phyloP scores from a whole-genome alignment of 2,329 filamentous ascomycete species.

The Trichoderma lentiforme region DNA sequence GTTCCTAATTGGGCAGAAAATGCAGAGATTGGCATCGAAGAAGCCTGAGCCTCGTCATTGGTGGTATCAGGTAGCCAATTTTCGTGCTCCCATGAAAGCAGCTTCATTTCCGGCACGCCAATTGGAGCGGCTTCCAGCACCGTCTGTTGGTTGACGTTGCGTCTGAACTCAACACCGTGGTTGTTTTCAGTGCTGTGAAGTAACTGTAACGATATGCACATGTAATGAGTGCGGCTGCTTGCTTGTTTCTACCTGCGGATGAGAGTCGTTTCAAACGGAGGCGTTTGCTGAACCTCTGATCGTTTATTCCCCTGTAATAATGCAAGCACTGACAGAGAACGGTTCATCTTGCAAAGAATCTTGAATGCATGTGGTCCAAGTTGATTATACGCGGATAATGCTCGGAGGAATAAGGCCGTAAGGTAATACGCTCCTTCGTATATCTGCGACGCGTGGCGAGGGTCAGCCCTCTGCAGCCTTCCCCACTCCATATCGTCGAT shows the following conservation, averaged over 20 bases:
- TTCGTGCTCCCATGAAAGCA: background rate
- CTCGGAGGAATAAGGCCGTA: background rate
- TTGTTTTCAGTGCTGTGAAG: background rate
- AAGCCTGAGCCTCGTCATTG: background rate
- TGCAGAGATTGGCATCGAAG: background rate
- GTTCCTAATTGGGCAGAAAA: conserved; percentile 1
- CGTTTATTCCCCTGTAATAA: background rate
- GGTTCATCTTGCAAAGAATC: background rate
- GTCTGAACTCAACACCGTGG: background rate
- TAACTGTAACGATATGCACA: background rate
- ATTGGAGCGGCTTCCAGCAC: background rate
- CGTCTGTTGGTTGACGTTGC: background rate
- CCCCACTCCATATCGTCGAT: background rate
- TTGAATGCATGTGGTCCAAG: background rate
- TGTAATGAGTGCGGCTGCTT: background rate
- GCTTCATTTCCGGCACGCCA: background rate
- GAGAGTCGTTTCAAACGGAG: background rate
- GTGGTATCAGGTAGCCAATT: background rate
- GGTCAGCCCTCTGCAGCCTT: background rate
- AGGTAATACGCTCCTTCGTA: background rate
- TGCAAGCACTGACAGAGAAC: background rate
- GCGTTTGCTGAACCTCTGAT: background rate
- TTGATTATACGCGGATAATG: background rate
- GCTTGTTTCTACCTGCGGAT: background rate
- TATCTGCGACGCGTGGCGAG: background rate